A percentile compares a stretch with the other conserved stretches of the same genome.
Evolutionary conservation across 169 alveolate species (phyloP).

Genomic region (Plasmodium billcollinsi): DNA sequence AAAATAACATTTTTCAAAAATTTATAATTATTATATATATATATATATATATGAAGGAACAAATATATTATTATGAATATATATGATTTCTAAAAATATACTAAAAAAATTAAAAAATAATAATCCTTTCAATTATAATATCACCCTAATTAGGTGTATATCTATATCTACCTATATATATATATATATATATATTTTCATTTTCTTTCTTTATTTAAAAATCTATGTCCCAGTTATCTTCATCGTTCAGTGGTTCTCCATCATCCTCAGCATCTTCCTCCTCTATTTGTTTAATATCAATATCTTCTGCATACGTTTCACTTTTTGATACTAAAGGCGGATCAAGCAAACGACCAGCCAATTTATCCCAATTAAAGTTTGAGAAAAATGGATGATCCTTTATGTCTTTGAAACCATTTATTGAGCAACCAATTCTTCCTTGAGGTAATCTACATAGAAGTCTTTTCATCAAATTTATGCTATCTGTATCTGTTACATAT

Average conservation of each 20-base stretch:
- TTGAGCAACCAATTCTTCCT: conserved; percentile 93
- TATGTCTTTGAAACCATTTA: conserved; percentile 92
- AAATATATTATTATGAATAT: too few species aligned
- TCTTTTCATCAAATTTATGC: conserved; percentile 91
- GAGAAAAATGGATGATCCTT: conserved; percentile 87
- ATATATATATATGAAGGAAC: too few species aligned
- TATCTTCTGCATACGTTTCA: conserved; percentile 85
- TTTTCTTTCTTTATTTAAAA: conserved; percentile 1
- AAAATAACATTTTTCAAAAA: too few species aligned
- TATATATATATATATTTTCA: too few species aligned
- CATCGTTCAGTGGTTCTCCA: conserved; percentile 23
- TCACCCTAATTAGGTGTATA: background rate
- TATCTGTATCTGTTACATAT: conserved; percentile 89
- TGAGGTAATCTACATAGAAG: conserved; percentile 93
- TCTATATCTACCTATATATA: background rate
- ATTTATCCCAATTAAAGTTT: conserved; percentile 92
- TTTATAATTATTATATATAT: too few species aligned
- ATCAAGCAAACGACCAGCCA: conserved; percentile 88
- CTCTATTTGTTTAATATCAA: conserved; percentile 71
- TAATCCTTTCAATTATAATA: background rate
- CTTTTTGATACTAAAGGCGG: conserved; percentile 91
- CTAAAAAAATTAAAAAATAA: conserved; percentile 2
- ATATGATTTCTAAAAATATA: too few species aligned
- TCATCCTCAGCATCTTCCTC: conserved; percentile 38
- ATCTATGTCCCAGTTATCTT: conserved; percentile 64